A percentile compares a stretch with the other conserved stretches of the same genome.
These are phyloP conservation scores for Apiosordaria backusii DNA, from an alignment of 495 filamentous ascomycete genomes.

Conservation along the genomic window DNA sequence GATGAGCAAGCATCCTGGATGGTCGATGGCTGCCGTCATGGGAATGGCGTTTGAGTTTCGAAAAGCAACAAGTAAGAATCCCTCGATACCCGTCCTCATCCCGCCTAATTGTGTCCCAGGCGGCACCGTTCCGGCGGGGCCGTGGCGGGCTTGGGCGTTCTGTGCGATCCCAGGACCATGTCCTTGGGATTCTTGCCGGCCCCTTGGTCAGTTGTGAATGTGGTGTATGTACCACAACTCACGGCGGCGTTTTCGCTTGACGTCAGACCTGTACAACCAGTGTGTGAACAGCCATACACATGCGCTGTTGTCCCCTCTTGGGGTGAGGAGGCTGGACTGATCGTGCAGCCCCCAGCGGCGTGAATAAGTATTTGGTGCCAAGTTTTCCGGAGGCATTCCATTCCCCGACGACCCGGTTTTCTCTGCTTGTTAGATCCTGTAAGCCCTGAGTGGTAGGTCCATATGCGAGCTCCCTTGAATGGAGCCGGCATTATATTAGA, in stretches of 20 bases:
- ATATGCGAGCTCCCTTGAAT: conserved; percentile 19
- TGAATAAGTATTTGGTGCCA: conserved; percentile 13
- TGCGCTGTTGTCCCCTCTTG: not conserved
- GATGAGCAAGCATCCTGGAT: not conserved
- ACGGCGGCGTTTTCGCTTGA: conserved; percentile 17
- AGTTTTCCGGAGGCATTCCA: conserved; percentile 17
- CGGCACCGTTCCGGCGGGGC: conserved; percentile 30
- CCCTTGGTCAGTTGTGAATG: conserved; percentile 12
- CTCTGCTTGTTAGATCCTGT: conserved; percentile 15
- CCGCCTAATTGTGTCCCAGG: conserved; percentile 23
- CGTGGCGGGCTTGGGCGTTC: conserved; percentile 27
- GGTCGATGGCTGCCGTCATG: not conserved
- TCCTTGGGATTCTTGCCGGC: conserved; percentile 30
- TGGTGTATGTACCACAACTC: conserved; percentile 16
- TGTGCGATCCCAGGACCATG: conserved; percentile 35
- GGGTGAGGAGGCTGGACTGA: not conserved
- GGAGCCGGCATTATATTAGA: conserved; percentile 22
- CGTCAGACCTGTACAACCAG: conserved; percentile 20
- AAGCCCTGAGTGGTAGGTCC: conserved; percentile 13
- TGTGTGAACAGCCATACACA: not conserved
- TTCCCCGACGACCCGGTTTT: conserved; percentile 26
- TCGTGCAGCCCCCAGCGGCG: not conserved
- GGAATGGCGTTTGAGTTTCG: not conserved
- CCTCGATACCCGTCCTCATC: conserved; percentile 27
- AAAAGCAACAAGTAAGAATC: conserved; percentile 12